Evolutionary conservation across 1,284 basidiomycete species (phyloP).

Genomic region (Tilletia walkeri): DNA sequence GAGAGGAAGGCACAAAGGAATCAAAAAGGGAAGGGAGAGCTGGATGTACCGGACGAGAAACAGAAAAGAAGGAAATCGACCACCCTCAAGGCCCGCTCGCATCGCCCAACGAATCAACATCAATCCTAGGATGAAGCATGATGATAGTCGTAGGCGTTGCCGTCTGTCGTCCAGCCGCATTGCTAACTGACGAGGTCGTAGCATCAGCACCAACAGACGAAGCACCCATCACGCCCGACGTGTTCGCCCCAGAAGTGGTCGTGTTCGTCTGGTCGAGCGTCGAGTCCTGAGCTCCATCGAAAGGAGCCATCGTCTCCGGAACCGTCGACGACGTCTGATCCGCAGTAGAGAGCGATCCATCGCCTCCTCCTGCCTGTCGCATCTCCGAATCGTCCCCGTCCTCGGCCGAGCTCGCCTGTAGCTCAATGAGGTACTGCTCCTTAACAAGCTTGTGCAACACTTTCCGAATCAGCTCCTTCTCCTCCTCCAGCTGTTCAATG

Average conservation of each 20-base stretch:
- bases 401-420: constrained; percentile 20
- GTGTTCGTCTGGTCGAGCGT: background rate
- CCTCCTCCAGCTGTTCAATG: constrained; percentile 85
- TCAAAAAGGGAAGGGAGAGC: background rate
- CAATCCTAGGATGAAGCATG: constrained; percentile 17
- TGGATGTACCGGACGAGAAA: background rate
- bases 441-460: constrained; percentile 85
- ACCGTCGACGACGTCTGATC: constrained; percentile 1
- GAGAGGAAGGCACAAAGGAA: background rate
- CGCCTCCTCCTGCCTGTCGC: background rate
- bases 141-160: constrained; percentile 12
- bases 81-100: constrained; percentile 15
- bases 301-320: background rate
- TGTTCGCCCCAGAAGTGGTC: background rate
- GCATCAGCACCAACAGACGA: background rate
- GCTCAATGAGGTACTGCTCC: constrained; percentile 59
- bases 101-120: constrained; percentile 14
- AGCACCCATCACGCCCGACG: background rate
- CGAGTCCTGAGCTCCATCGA: background rate
- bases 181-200: background rate
- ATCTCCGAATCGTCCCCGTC: background rate
- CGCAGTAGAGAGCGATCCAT: background rate
- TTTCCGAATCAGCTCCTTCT: constrained; percentile 85
- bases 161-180: background rate
- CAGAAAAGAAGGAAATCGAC: background rate